phyloP scores from a whole-genome alignment of 2,329 filamentous ascomycete species.

The Lachnellula hyalina region DNA sequence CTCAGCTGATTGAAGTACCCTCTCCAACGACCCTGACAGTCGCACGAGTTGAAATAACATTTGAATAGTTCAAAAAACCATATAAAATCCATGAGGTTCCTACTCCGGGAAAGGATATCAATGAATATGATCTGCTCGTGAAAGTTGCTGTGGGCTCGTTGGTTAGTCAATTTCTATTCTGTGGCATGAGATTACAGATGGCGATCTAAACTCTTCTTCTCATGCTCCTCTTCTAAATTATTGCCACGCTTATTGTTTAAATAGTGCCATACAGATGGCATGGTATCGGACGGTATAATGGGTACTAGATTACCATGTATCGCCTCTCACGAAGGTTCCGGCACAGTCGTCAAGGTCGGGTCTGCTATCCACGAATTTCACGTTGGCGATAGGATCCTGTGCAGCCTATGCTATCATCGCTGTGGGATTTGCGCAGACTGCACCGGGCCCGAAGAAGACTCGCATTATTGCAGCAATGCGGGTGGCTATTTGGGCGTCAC shows the following conservation, averaged over 20 bases:
- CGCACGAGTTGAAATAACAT: not conserved
- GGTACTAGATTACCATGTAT: constrained; percentile 44
- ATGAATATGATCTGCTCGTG: constrained; percentile 49
- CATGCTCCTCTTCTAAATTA: too few species aligned
- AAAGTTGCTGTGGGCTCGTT: constrained; percentile 51
- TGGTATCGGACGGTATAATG: constrained; percentile 48
- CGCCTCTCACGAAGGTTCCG: constrained; percentile 37
- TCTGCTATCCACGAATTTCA: constrained; percentile 27
- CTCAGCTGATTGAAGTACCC: constrained; percentile 41
- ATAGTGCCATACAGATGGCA: constrained; percentile 54
- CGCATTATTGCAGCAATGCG: constrained; percentile 47
- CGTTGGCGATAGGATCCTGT: constrained; percentile 43
- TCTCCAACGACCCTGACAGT: not conserved
- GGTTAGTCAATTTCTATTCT: constrained; percentile 27
- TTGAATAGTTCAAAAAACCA: constrained; percentile 44
- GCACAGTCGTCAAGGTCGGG: constrained; percentile 31
- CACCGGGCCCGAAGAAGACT: constrained; percentile 40
- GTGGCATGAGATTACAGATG: too few species aligned
- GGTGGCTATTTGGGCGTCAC: constrained; percentile 45
- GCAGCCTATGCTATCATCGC: constrained; percentile 45
- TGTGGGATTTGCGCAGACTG: constrained; percentile 52
- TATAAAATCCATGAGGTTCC: constrained; percentile 47
- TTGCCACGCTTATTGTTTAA: too few species aligned
- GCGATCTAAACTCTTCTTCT: constrained; percentile 35
- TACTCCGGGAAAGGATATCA: constrained; percentile 39